Evolutionary conservation across 495 filamentous ascomycete genomes (phyloP), one percentile per base, ranked within the genome.

Genomic region (Talaromyces adpressus): DNA sequence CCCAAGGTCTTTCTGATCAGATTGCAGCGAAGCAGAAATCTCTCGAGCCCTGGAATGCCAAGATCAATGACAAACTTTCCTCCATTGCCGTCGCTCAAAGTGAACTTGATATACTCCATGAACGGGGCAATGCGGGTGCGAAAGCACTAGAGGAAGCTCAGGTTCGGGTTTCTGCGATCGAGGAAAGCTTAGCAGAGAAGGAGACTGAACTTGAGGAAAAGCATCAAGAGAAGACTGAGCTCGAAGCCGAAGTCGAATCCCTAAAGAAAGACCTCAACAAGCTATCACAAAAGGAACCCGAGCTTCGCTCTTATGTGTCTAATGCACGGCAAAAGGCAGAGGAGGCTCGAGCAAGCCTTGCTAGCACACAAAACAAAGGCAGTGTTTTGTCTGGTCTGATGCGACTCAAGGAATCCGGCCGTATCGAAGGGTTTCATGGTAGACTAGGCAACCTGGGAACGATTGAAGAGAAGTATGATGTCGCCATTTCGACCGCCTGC

Each of bases 401-500:
- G 89, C 87, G 94, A 53, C 84, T 98, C 69, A 94, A 92, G 67
- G 94, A 98, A 68, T 97, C 94, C 36, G 94, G 94, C 29, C 87
- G 94, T 68, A 95, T 98, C 67, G 91, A 95, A 64, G 93, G 94
- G 3, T 98, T 98, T 78, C 92, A 98, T 69, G 93, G 93, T 18
- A 86, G 95, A 52, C 88, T 98, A 0, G 94, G 94, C 12, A 97
- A 97, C 68, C 85, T 98, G 2, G 94, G 94, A n/a, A 87, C 89
- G 3, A 98, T 98, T 69, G 93, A 98, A 62, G 82, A 91, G 75
- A 89, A 89, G 69, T 98, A 96, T 70, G 95, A 98, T 69, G 85
- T 98, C 39, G 94, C 94, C 5, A 97, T 98, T 61, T 98, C 94
- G 4, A 98, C 94, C 0, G 95, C 94, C 14, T 98, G 95, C 67